These are phyloP conservation scores for Pichia sp. DNA, from an alignment of 1,139 yeast species.

Conservation along the genomic window DNA sequence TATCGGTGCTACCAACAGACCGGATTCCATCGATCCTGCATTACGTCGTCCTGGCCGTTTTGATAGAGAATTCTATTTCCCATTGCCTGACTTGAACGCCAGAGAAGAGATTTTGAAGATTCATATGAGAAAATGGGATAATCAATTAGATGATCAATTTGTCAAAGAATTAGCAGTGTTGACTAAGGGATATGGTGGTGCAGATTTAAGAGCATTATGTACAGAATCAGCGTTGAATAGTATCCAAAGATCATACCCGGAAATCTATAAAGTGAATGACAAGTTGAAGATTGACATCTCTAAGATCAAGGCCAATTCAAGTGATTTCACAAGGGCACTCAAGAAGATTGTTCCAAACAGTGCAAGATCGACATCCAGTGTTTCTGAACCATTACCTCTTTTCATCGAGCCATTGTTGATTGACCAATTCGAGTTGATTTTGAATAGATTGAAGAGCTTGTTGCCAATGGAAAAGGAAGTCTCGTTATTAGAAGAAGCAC, in stretches of 20 bases:
- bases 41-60: constrained; percentile 96
- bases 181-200: constrained; percentile 98
- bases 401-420: constrained; percentile 63
- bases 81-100: constrained; percentile 82
- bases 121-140: constrained; percentile 85
- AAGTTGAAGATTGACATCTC: constrained; percentile 74
- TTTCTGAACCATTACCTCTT: constrained; percentile 78
- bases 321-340: constrained; percentile 84
- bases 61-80: constrained; percentile 95
- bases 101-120: constrained; percentile 76
- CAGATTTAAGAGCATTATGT: constrained; percentile 90
- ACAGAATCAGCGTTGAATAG: constrained; percentile 86
- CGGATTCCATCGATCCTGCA: constrained; percentile 98
- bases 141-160: constrained; percentile 41
- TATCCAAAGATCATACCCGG: constrained; percentile 92
- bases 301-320: constrained; percentile 72
- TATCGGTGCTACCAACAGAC: constrained; percentile 98
- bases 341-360: constrained; percentile 92
- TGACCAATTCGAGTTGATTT: constrained; percentile 46
- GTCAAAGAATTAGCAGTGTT: constrained; percentile 67
- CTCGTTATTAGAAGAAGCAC: constrained; percentile 68
- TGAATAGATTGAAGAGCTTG: constrained; percentile 49
- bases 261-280: constrained; percentile 76
- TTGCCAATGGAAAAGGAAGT: constrained; percentile 63
- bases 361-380: constrained; percentile 71